Base-by-base conservation (phyloP, 2,329 filamentous ascomycete species). In the Zymoseptoria ardabiliae region DNA sequence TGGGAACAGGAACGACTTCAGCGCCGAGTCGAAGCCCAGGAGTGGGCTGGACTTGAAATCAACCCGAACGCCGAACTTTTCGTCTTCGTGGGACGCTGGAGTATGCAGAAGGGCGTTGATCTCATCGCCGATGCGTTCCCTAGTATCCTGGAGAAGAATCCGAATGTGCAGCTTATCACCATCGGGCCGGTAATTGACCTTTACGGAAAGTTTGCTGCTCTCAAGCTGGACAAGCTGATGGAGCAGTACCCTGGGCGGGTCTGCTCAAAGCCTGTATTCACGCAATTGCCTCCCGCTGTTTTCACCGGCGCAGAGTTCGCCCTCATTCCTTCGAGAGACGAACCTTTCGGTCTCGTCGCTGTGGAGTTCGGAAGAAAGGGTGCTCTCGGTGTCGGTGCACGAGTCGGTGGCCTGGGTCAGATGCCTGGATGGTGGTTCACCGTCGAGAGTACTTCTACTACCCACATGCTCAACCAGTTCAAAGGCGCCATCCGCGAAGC, bases 361-460 rank as follows among this genome's bases (percentile, higher is more conserved):
- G 85, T 87, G 50, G 85, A 87, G 66, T 87, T 87, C 63, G 85
- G 85, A 54, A 78, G 85, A 23, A 86, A 87, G 69, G 85, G 85
- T 64, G 85, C 85, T 22, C 75, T 87, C 30, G 85, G 84, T 63
- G 82, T 87, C 51, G 85, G 85, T 52, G 81, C 84, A 25, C 78
- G 83, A 57, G 85, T 87, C 35, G 85, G 59, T 61, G 85, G 85
- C 53, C 76, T 87, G 9, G 83, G 85, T 11, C 82, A 85, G 66
- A 86, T 87, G 84, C 85, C 85, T n/a, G n/a, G 35, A 21, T 86
- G 83, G 79, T 86, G 84, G 84, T 87, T 81, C 68, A 86, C 84
- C 0, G 81, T 87, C 55, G 85, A 87, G 69, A 85, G 82, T 0
- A 84, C 79, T 6, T 82, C 82, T 1, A 84, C 84, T 0, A 77